Evolutionary conservation across 495 filamentous ascomycete genomes (phyloP).

Genomic region (Chaetomium cochliodes): DNA sequence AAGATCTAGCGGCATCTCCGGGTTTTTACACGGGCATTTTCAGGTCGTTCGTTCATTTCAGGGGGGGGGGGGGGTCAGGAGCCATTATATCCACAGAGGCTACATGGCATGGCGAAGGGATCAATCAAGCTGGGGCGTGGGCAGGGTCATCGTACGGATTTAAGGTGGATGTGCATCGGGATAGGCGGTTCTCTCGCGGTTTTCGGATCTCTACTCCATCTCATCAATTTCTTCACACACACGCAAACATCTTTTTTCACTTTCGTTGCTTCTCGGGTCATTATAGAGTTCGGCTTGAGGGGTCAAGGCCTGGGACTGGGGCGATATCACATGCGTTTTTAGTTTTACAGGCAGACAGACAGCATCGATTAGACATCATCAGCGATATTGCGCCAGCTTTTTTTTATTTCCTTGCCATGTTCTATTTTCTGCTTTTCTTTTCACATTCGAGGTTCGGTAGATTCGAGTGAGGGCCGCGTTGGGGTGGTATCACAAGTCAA

Average conservation of each 20-base stretch:
- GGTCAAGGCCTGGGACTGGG: not conserved
- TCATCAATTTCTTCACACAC: not conserved
- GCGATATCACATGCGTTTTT: not conserved
- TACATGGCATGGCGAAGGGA: conserved; percentile 12
- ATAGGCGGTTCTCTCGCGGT: not conserved
- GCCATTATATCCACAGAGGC: not conserved
- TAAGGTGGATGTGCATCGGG: not conserved
- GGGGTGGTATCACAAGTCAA: not conserved
- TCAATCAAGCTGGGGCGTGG: too few species aligned
- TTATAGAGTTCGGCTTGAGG: not conserved
- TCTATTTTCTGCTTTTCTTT: too few species aligned
- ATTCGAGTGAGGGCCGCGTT: not conserved
- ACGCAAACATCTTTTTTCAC: not conserved
- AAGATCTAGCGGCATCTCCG: not conserved
- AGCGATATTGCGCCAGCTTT: not conserved
- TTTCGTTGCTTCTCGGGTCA: not conserved
- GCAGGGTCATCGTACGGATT: not conserved
- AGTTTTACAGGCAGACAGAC: conserved; percentile 1
- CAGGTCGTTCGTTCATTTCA: conserved; percentile 6
- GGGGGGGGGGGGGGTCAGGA: not conserved
- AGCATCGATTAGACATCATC: not conserved
- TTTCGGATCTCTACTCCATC: not conserved
- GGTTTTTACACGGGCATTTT: not conserved
- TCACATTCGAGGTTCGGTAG: not conserved
- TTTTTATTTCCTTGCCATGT: not conserved